Evolutionary conservation across 2,329 filamentous ascomycete species (phyloP), one percentile per base, ranked within the genome.

Genomic region (Dactylellina sp.): DNA sequence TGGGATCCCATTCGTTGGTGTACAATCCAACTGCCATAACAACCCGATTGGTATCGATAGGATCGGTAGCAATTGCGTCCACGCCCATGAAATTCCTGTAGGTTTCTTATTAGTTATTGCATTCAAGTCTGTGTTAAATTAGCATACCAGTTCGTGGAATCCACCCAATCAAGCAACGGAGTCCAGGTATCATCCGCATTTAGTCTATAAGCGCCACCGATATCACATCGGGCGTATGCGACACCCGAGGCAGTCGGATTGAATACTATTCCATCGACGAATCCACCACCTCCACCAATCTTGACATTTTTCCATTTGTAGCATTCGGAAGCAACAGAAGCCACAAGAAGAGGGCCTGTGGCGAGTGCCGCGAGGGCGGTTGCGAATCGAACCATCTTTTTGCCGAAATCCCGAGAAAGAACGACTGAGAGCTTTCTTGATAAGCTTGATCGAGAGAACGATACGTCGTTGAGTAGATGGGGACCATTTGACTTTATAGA

Each of bases 1-100:
- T 85, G 0, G 86, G 85, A 63, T 88, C 86, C 85, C 85, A 88
- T 75, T 81, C 81, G 78, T 85, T 88, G 16, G 86, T 88, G 78
- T 88, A 88, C 81, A 86, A 82, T 60, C 86, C 86, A 0, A 84
- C 82, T 0, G 86, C 85, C 1, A 85, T 82, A 75, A 86, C 87
- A 0, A 88, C 81, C 47, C 84, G 83, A 66, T 83, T 80, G 1
- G 84, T 79, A 61, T 88, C 82, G 24, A 84, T 81, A 0, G 86
- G 84, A 71, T 88, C 86, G 0, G 87, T 81, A 1, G 86, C 86
- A 7, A 88, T 74, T 0, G 86, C 85, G 75, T 88, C 86, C 11
- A 87, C 80, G 2, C 86, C 86, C 86, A 86, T 88, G 61, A 84
- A 82, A 75, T 84, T 82, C 84, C 84, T 85, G 39, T 12, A 2